A percentile compares a stretch with the other conserved stretches of the same genome.
phyloP scores from a whole-genome alignment of 2,329 filamentous ascomycete species.

The Calonectria hawksworthii region DNA sequence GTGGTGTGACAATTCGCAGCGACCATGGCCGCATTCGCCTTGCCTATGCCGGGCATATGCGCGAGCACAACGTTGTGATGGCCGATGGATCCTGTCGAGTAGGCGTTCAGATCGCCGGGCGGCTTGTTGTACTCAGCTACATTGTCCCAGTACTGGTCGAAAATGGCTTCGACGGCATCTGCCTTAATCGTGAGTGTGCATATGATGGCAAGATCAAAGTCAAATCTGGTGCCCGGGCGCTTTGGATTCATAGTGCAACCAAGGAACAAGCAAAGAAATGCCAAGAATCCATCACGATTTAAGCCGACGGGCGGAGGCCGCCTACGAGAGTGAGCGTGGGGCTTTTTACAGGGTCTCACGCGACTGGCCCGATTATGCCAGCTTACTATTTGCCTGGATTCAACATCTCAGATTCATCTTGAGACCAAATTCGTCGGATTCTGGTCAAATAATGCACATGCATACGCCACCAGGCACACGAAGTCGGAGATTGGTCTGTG shows the following conservation, averaged over 20 bases:
- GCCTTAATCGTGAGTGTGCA: slow-evolving; percentile 37
- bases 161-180: slow-evolving; percentile 34
- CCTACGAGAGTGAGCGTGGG: not conserved
- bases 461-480: too few relatives aligned
- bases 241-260: not conserved
- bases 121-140: slow-evolving; percentile 38
- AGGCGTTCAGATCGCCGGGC: slow-evolving; percentile 37
- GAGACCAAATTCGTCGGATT: too few relatives aligned
- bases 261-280: not conserved
- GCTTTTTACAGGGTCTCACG: not conserved
- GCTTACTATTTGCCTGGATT: not conserved
- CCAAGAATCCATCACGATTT: not conserved
- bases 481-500: too few relatives aligned
- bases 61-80: slow-evolving; percentile 5
- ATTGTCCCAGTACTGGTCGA: slow-evolving; percentile 36
- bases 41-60: slow-evolving; percentile 11
- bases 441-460: too few relatives aligned
- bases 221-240: not conserved
- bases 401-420: too few relatives aligned
- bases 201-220: slow-evolving; percentile 38
- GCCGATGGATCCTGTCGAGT: not conserved
- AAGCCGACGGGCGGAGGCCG: not conserved
- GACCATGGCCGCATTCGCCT: not conserved
- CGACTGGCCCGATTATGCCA: not conserved
- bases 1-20: not conserved